phyloP scores from a whole-genome alignment of 176 grass and related monocot species.

The Bonia amplexicaulis region DNA sequence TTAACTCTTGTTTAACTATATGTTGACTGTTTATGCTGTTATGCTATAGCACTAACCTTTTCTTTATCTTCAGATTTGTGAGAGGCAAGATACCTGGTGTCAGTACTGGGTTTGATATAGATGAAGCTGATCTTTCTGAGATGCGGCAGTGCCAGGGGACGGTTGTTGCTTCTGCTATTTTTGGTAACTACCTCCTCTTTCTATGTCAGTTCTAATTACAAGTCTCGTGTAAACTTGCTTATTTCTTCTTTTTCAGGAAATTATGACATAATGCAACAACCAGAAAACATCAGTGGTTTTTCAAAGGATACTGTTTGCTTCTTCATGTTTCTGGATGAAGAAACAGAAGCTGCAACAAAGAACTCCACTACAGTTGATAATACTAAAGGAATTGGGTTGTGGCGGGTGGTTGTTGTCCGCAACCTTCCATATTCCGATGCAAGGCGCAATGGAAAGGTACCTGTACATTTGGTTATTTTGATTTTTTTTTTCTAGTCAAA shows the following conservation, averaged over 20 bases:
- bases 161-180: slow-evolving; percentile 96
- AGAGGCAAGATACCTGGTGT: slow-evolving; percentile 76
- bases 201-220: slow-evolving; percentile 13
- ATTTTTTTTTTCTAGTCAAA: background rate
- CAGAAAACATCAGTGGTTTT: slow-evolving; percentile 76
- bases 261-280: slow-evolving; percentile 97
- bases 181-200: slow-evolving; percentile 53
- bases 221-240: slow-evolving; percentile 13
- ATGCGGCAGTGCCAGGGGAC: slow-evolving; percentile 72
- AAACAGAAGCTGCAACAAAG: slow-evolving; percentile 78
- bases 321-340: slow-evolving; percentile 99
- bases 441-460: slow-evolving; percentile 93
- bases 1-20: slow-evolving; percentile 19
- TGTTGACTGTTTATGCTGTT: slow-evolving; percentile 4
- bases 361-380: slow-evolving; percentile 55
- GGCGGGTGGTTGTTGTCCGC: slow-evolving; percentile 75
- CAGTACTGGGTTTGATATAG: slow-evolving; percentile 86
- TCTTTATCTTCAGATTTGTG: slow-evolving; percentile 63
- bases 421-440: slow-evolving; percentile 91
- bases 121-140: slow-evolving; percentile 80
- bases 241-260: slow-evolving; percentile 60
- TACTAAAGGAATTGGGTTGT: slow-evolving; percentile 67
- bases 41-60: slow-evolving; percentile 24
- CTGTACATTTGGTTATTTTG: background rate
- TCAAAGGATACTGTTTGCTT: slow-evolving; percentile 80